Conservation (phyloP, 2,329 filamentous ascomycete species). For the Pseudocercospora cruenta region DNA sequence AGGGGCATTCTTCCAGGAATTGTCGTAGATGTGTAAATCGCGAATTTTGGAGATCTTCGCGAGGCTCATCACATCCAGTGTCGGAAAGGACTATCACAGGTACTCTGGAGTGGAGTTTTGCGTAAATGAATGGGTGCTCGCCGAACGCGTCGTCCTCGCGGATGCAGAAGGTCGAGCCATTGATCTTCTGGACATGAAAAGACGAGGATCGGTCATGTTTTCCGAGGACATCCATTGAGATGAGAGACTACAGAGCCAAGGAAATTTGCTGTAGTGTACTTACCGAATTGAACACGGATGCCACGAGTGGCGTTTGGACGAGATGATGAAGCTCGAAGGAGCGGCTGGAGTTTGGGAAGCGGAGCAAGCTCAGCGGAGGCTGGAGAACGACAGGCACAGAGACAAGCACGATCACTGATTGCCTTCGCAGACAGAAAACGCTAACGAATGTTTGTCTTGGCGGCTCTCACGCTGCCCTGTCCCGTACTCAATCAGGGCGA, state of each 20-base stretch:
- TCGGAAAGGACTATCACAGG: constrained; percentile 48
- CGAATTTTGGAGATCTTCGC: constrained; percentile 31
- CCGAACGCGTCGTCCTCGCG: constrained; percentile 49
- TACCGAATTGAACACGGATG: neutral
- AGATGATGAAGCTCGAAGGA: neutral
- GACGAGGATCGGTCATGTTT: constrained; percentile 18
- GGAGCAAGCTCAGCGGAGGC: neutral
- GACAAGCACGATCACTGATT: neutral
- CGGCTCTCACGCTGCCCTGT: neutral
- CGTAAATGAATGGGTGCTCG: constrained; percentile 53
- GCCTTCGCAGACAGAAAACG: neutral
- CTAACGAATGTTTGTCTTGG: neutral
- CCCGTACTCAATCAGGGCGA: neutral
- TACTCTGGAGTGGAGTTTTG: constrained; percentile 43
- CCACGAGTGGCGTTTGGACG: neutral
- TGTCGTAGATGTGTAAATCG: constrained; percentile 42
- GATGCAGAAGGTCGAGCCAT: constrained; percentile 50
- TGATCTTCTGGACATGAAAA: constrained; percentile 45
- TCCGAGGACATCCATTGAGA: neutral
- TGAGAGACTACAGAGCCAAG: neutral
- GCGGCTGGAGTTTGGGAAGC: neutral
- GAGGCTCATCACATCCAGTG: constrained; percentile 50
- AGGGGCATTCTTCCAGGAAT: constrained; percentile 48
- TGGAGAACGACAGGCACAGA: neutral
- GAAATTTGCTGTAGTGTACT: neutral